Percentiles rank a stretch among this genome's conserved stretches.
These are phyloP conservation scores for Paracoccidioides lutzii DNA, from an alignment of 2,329 filamentous ascomycete genomes.

Conservation along the genomic window DNA sequence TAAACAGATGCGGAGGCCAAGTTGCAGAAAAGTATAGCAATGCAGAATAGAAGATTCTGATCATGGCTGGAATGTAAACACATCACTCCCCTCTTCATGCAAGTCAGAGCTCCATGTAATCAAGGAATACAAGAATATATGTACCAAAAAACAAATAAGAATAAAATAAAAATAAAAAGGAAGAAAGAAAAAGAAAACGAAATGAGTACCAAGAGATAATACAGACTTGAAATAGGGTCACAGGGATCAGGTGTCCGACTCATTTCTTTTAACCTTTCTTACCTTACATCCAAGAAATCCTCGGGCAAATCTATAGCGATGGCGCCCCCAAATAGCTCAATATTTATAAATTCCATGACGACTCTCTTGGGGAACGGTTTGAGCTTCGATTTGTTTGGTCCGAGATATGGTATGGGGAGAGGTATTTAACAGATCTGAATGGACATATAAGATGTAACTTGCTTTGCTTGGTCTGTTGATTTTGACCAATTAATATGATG, in stretches of 20 bases:
- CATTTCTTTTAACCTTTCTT: neutral
- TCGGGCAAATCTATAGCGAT: constrained; percentile 14
- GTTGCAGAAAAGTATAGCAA: neutral
- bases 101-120: neutral
- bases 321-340: constrained; percentile 16
- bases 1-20: no score
- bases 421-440: no score
- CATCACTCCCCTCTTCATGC: neutral
- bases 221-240: neutral
- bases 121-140: neutral
- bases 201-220: no score
- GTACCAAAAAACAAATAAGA: neutral
- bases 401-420: no score
- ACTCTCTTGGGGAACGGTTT: neutral
- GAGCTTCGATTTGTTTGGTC: neutral
- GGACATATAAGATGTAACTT: neutral
- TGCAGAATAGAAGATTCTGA: neutral
- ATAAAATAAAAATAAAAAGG: no score
- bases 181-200: neutral
- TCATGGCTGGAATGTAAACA: neutral
- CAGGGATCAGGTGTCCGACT: neutral
- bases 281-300: constrained; percentile 16
- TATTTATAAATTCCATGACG: constrained; percentile 4
- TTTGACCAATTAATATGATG: neutral
- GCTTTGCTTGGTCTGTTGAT: neutral